Percentiles rank a stretch among this genome's conserved stretches.
Conservation (phyloP, 768 basidiomycete species). For the Neoboletus magnificus region DNA sequence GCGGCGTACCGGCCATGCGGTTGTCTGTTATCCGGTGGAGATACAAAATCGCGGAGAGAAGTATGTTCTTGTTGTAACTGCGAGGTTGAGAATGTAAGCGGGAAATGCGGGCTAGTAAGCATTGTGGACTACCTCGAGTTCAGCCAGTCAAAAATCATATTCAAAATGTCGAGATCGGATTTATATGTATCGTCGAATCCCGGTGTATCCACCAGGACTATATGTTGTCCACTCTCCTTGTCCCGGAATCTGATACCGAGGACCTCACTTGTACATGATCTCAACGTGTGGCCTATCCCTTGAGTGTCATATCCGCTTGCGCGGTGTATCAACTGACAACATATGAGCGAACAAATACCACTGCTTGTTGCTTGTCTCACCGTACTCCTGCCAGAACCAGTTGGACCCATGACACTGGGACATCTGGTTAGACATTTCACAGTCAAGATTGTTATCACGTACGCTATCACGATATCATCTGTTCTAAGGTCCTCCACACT, state of each 20-base stretch:
- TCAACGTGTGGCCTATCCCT: conserved; percentile 6
- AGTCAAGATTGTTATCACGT: background rate
- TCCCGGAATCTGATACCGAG: conserved; percentile 3
- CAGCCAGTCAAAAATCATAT: conserved; percentile 15
- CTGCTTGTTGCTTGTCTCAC: background rate
- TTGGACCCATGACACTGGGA: conserved; percentile 16
- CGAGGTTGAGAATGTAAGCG: too few relatives aligned
- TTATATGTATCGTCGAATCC: conserved; percentile 21
- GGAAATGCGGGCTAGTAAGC: background rate
- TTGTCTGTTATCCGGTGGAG: conserved; percentile 40
- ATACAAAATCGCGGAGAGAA: conserved; percentile 37
- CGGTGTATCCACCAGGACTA: conserved; percentile 26
- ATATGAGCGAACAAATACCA: background rate
- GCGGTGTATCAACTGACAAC: conserved; percentile 7
- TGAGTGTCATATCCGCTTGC: background rate
- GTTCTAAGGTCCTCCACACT: background rate
- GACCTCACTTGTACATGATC: conserved; percentile 11
- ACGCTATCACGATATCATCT: conserved; percentile 12
- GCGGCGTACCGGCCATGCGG: conserved; percentile 33
- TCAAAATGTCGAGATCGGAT: conserved; percentile 13
- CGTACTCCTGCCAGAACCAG: conserved; percentile 4
- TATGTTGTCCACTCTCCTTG: background rate
- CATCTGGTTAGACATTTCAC: background rate
- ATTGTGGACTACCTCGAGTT: conserved; percentile 3
- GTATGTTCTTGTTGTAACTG: conserved; percentile 11